Evolutionary conservation across 805 yeast species (phyloP).

Genomic region (Yamadazyma olivae): DNA sequence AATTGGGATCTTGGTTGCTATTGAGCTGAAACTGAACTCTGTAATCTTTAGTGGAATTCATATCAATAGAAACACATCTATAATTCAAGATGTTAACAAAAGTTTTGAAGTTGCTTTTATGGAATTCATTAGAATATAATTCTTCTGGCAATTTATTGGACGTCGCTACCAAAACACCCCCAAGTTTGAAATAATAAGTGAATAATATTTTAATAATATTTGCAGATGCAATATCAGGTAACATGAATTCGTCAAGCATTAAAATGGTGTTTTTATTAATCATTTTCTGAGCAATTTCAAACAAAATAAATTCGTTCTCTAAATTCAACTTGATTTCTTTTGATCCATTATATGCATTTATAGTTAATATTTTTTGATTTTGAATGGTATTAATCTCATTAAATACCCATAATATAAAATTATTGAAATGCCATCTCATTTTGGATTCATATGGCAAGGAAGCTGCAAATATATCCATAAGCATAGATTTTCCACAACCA

Average conservation of each 20-base stretch:
- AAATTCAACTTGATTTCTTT: slow-evolving; percentile 27
- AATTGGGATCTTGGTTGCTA: slow-evolving; percentile 22
- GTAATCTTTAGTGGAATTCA: slow-evolving; percentile 59
- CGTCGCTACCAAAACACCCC: slow-evolving; percentile 74
- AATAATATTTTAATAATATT: slow-evolving; percentile 63
- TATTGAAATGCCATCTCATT: slow-evolving; percentile 68
- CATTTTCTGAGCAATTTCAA: slow-evolving; percentile 67
- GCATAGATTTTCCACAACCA: slow-evolving; percentile 74
- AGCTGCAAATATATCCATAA: slow-evolving; percentile 68
- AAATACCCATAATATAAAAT: slow-evolving; percentile 67
- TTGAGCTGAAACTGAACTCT: slow-evolving; percentile 30
- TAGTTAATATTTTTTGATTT: slow-evolving; percentile 37
- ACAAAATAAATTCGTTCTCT: slow-evolving; percentile 62
- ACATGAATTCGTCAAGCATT: slow-evolving; percentile 70
- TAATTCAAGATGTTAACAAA: slow-evolving; percentile 56
- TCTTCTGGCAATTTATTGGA: slow-evolving; percentile 73
- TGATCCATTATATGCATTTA: slow-evolving; percentile 17
- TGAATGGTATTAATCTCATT: slow-evolving; percentile 57
- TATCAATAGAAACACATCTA: slow-evolving; percentile 60
- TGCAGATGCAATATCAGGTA: slow-evolving; percentile 74
- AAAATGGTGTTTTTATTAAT: slow-evolving; percentile 54
- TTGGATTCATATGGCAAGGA: slow-evolving; percentile 62
- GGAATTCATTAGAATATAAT: slow-evolving; percentile 63
- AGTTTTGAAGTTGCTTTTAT: slow-evolving; percentile 52
- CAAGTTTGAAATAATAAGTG: slow-evolving; percentile 66